Evolutionary conservation across 306 rosid genomes (phyloP).

Genomic region (Quercus rubra): DNA sequence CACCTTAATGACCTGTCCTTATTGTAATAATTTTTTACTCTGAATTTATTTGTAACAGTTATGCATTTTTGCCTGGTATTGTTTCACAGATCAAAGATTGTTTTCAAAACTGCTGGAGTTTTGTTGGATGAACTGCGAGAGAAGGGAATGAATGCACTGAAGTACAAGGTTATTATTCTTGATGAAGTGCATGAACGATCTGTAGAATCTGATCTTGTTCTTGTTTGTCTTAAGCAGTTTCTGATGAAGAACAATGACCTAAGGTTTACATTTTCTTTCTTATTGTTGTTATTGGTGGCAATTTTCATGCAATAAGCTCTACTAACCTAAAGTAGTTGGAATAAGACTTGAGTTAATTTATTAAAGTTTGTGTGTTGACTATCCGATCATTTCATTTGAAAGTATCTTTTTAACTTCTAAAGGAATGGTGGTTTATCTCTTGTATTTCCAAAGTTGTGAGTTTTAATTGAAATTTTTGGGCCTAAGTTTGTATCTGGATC

Average conservation of each 20-base stretch:
- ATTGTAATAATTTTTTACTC: neutral
- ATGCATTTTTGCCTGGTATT: neutral
- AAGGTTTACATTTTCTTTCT: slow-evolving; percentile 50
- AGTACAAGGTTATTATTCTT: slow-evolving; percentile 82
- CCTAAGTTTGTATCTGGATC: slow-evolving; percentile 16
- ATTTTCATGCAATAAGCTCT: neutral
- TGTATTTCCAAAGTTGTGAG: neutral
- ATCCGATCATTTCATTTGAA: neutral
- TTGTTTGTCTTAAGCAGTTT: slow-evolving; percentile 83
- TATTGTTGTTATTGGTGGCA: neutral
- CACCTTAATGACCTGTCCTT: neutral
- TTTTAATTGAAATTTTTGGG: slow-evolving; percentile 5
- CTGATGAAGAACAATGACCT: slow-evolving; percentile 63
- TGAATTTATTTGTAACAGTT: neutral
- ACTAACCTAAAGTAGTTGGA: neutral
- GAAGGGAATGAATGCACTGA: slow-evolving; percentile 62
- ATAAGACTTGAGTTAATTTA: neutral
- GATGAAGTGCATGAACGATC: slow-evolving; percentile 99
- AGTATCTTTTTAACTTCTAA: neutral
- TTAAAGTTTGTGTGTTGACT: neutral
- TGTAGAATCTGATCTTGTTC: slow-evolving; percentile 88
- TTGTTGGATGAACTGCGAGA: slow-evolving; percentile 84
- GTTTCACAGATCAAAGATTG: slow-evolving; percentile 57
- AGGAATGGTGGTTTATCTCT: neutral
- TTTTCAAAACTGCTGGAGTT: slow-evolving; percentile 93